Evolutionary conservation across 306 rosid genomes (phyloP).

Genomic region (Pyrus bretschneideri): DNA sequence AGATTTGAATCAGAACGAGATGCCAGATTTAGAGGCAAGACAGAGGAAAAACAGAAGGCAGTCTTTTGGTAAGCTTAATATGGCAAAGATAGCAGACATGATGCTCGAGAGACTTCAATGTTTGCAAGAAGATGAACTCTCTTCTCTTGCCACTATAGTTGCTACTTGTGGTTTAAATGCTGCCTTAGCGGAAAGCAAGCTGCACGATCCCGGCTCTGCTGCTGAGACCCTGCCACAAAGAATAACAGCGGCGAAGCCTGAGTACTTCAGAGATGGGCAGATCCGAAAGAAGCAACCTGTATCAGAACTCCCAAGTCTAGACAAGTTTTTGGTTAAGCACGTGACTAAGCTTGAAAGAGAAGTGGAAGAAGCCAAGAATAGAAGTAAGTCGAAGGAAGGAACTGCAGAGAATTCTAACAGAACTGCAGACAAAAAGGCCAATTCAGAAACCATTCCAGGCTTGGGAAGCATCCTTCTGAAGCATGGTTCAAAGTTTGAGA

Average conservation of each 20-base stretch:
- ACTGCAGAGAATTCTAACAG: conserved; percentile 18
- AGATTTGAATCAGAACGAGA: conserved; percentile 30
- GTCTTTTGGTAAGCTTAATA: conserved; percentile 46
- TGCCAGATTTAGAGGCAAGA: conserved; percentile 26
- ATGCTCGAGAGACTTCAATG: conserved; percentile 79
- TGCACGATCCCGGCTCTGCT: conserved; percentile 32
- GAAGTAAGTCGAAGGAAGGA: conserved; percentile 28
- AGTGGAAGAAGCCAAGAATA: conserved; percentile 69
- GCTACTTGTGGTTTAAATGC: conserved; percentile 91
- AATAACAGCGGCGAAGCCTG: conserved; percentile 32
- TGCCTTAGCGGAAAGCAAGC: conserved; percentile 67
- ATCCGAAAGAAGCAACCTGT: conserved; percentile 43
- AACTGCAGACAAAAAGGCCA: conserved; percentile 15
- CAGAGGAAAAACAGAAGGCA: conserved; percentile 49
- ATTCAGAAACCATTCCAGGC: conserved; percentile 23
- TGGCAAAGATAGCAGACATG: conserved; percentile 51
- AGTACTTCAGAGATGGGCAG: conserved; percentile 29
- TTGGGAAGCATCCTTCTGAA: conserved; percentile 48
- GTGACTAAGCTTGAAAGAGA: conserved; percentile 83
- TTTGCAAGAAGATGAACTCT: conserved; percentile 79
- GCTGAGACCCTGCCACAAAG: conserved; percentile 38
- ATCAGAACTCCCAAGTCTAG: conserved; percentile 74
- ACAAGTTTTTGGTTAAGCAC: conserved; percentile 78
- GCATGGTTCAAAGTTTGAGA: conserved; percentile 40
- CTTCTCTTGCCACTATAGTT: conserved; percentile 88